Evolutionary conservation across 1,284 basidiomycete species (phyloP).

Genomic region (Trametes sp.): DNA sequence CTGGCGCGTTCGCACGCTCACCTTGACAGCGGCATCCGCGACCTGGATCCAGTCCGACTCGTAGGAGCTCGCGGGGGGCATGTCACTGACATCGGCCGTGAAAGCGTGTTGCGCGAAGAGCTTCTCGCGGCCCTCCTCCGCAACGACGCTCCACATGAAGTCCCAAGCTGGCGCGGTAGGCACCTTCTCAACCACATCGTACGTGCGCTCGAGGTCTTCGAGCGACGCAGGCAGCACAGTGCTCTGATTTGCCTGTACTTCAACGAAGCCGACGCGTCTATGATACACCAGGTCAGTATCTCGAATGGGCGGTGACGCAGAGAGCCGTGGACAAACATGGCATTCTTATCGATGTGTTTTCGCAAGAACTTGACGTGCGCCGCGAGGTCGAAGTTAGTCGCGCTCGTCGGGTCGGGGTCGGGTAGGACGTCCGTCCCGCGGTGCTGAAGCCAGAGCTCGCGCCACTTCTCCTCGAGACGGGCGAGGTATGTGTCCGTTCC

Average conservation of each 20-base stretch:
- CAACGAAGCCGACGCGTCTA: constrained; percentile 66
- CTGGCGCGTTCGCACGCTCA: constrained; percentile 38
- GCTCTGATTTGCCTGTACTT: constrained; percentile 47
- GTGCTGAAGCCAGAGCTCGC: constrained; percentile 76
- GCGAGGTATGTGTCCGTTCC: constrained; percentile 80
- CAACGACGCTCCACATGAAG: constrained; percentile 73
- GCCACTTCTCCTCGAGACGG: constrained; percentile 85
- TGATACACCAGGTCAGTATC: not conserved
- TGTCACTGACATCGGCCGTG: constrained; percentile 52
- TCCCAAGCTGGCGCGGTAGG: constrained; percentile 62
- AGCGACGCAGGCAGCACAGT: constrained; percentile 55
- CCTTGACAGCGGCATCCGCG: constrained; percentile 78
- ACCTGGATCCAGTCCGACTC: constrained; percentile 53
- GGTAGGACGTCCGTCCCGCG: constrained; percentile 72
- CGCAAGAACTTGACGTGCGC: constrained; percentile 84
- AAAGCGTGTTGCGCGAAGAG: constrained; percentile 66
- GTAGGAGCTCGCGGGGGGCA: constrained; percentile 42
- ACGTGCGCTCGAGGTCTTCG: constrained; percentile 54
- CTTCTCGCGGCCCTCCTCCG: constrained; percentile 81
- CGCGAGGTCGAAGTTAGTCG: constrained; percentile 78
- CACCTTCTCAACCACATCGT: constrained; percentile 56
- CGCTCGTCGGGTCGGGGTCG: constrained; percentile 74
- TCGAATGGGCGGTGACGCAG: not conserved
- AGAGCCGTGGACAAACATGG: constrained; percentile 63
- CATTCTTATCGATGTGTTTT: constrained; percentile 82